A percentile compares a stretch with the other conserved stretches of the same genome.
Conservation (phyloP, 371 early-diverging fungal genomes). For the Syncephalis fuscata region DNA sequence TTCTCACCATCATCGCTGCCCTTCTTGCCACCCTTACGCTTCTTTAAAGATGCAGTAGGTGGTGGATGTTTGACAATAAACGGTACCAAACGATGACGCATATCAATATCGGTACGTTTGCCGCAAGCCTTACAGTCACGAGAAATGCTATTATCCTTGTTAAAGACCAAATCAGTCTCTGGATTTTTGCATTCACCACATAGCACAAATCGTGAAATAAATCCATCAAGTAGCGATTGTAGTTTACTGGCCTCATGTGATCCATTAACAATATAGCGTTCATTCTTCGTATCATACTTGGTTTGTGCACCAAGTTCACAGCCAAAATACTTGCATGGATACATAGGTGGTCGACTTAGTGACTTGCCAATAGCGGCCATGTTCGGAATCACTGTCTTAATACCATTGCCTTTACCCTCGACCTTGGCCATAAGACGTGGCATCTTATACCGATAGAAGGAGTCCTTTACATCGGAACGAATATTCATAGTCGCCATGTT, state of each 20-base stretch:
- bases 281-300: constrained; percentile 77
- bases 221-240: constrained; percentile 79
- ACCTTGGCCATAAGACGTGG: constrained; percentile 81
- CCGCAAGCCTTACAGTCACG: constrained; percentile 92
- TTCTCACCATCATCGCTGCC: constrained; percentile 21
- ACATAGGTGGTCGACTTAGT: constrained; percentile 81
- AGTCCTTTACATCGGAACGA: constrained; percentile 73
- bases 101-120: constrained; percentile 64
- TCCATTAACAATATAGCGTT: constrained; percentile 96
- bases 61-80: constrained; percentile 92
- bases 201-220: constrained; percentile 94
- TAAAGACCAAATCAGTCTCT: constrained; percentile 83
- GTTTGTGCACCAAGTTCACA: constrained; percentile 93
- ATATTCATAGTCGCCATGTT: constrained; percentile 69
- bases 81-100: constrained; percentile 76
- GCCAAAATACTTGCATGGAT: constrained; percentile 91
- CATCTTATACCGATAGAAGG: constrained; percentile 99
- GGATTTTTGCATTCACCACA: constrained; percentile 96
- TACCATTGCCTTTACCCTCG: constrained; percentile 98
- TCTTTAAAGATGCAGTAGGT: constrained; percentile 24
- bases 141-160: constrained; percentile 49
- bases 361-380: constrained; percentile 91
- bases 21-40: constrained; percentile 23
- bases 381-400: constrained; percentile 97
- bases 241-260: constrained; percentile 84